Percentiles rank a stretch among this genome's conserved stretches.
phyloP scores from a whole-genome alignment of 441 rosid genomes.

The Populus hybrid region DNA sequence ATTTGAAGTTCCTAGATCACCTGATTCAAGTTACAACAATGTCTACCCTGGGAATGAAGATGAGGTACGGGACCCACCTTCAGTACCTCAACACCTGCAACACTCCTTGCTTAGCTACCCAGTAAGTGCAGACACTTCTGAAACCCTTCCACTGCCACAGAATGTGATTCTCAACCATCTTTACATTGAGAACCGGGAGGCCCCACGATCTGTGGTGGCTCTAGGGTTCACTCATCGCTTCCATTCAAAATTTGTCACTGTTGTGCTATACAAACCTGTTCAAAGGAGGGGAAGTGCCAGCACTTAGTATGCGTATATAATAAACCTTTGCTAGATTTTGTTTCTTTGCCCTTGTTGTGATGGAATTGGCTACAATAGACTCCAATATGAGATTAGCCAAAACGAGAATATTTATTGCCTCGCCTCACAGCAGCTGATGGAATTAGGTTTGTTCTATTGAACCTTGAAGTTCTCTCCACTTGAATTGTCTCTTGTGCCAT shows the following conservation, averaged over 20 bases:
- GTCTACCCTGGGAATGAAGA: conserved; percentile 60
- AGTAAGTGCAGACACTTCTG: conserved; percentile 42
- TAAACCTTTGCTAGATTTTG: conserved; percentile 8
- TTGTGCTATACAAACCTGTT: conserved; percentile 90
- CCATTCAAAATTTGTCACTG: conserved; percentile 77
- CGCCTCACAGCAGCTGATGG: conserved; percentile 13
- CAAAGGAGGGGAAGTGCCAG: conserved; percentile 68
- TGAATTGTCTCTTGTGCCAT: not conserved
- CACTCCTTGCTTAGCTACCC: conserved; percentile 57
- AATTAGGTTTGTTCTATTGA: conserved; percentile 14
- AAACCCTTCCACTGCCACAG: conserved; percentile 53
- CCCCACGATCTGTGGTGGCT: conserved; percentile 85
- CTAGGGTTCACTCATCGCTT: conserved; percentile 93
- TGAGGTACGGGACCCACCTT: conserved; percentile 84
- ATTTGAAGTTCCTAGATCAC: conserved; percentile 84
- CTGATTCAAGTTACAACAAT: conserved; percentile 88
- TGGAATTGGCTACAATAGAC: conserved; percentile 20
- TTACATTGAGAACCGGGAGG: conserved; percentile 77
- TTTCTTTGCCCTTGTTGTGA: conserved; percentile 20
- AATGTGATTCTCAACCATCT: conserved; percentile 77
- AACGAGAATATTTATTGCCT: conserved; percentile 22
- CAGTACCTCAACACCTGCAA: conserved; percentile 74
- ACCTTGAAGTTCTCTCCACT: conserved; percentile 13
- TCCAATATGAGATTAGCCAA: conserved; percentile 18
- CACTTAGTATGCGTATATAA: conserved; percentile 32